Conservation (phyloP, 345 rosid species). For the Melaleuca alternifolia region DNA sequence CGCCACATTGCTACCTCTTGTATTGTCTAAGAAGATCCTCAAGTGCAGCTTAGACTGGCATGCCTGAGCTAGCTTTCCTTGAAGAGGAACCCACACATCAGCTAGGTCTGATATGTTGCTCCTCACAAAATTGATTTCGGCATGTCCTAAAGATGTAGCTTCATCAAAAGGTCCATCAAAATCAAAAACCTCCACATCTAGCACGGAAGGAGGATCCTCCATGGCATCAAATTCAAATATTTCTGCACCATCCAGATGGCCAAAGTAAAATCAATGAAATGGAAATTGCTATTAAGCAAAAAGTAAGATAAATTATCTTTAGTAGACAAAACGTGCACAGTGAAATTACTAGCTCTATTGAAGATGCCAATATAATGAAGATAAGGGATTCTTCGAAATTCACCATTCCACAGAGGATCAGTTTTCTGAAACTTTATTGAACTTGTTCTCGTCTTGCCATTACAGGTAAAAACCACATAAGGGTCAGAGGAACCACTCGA, state of each 20-base stretch:
- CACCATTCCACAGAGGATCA: constrained; percentile 91
- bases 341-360: not conserved
- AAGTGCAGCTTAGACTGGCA: constrained; percentile 92
- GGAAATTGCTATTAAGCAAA: not conserved
- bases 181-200: constrained; percentile 85
- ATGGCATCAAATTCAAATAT: constrained; percentile 96
- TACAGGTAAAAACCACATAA: constrained; percentile 81
- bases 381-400: not conserved
- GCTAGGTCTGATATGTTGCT: constrained; percentile 78
- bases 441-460: constrained; percentile 85
- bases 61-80: constrained; percentile 83
- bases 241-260: constrained; percentile 43
- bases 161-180: constrained; percentile 93
- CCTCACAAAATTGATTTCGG: constrained; percentile 80
- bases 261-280: not conserved
- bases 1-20: constrained; percentile 73
- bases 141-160: constrained; percentile 77
- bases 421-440: constrained; percentile 93
- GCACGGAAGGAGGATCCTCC: constrained; percentile 93
- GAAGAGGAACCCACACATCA: constrained; percentile 84
- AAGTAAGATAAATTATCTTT: not conserved
- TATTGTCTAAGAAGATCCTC: constrained; percentile 82
- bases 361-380: not conserved
- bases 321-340: not conserved
- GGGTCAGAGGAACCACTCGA: constrained; percentile 90